Conservation (phyloP, 371 early-diverging fungal genomes). For the Blakeslea trispora region DNA sequence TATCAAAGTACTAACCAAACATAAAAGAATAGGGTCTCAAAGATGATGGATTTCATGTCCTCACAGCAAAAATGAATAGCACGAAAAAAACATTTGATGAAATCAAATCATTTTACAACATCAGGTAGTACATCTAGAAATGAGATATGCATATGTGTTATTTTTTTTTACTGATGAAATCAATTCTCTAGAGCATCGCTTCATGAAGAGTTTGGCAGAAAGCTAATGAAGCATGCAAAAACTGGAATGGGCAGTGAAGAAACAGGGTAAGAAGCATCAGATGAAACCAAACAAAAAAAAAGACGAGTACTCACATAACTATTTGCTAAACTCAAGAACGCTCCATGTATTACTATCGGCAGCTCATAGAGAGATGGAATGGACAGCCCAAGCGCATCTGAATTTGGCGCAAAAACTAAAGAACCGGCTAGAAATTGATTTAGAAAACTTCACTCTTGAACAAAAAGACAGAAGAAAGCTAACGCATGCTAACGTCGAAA, state of each 20-base stretch:
- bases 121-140: constrained; percentile 25
- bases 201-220: constrained; percentile 89
- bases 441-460: constrained; percentile 75
- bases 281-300: background rate
- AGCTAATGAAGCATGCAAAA: constrained; percentile 77
- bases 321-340: constrained; percentile 45
- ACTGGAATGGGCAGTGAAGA: constrained; percentile 83
- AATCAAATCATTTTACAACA: constrained; percentile 48
- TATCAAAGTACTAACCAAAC: background rate
- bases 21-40: constrained; percentile 67
- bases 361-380: constrained; percentile 79
- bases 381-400: constrained; percentile 71
- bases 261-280: constrained; percentile 61
- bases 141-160: background rate
- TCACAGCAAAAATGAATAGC: constrained; percentile 79
- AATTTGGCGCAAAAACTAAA: constrained; percentile 80
- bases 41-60: constrained; percentile 83
- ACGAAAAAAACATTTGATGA: constrained; percentile 88
- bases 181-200: constrained; percentile 64
- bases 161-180: background rate
- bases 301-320: background rate
- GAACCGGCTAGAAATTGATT: constrained; percentile 71
- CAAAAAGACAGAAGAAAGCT: constrained; percentile 72
- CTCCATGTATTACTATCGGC: constrained; percentile 67
- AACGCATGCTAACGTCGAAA: constrained; percentile 54